Percentiles rank a stretch among this genome's conserved stretches.
phyloP scores from a whole-genome alignment of 495 filamentous ascomycete genomes.

The Trichoderma reesei region DNA sequence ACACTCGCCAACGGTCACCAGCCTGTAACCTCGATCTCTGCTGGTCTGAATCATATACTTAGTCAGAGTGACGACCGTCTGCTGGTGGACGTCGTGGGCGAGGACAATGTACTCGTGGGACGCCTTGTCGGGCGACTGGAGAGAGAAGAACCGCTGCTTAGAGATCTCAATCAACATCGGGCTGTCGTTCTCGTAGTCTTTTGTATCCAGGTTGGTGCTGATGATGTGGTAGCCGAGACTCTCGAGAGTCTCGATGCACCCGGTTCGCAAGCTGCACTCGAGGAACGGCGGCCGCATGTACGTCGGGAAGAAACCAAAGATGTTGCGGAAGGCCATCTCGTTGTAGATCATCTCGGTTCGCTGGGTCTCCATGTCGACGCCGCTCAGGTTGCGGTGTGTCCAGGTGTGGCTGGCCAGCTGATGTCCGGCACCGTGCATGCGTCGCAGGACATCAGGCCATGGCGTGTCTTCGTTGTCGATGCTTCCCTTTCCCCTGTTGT shows the following conservation, averaged over 20 bases:
- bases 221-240: slow-evolving; percentile 53
- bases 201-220: slow-evolving; percentile 58
- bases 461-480: slow-evolving; percentile 37
- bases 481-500: slow-evolving; percentile 40
- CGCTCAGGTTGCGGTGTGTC: slow-evolving; percentile 54
- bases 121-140: slow-evolving; percentile 14
- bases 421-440: slow-evolving; percentile 54
- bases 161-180: slow-evolving; percentile 47
- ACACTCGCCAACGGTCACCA: slow-evolving; percentile 34
- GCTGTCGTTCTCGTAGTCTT: slow-evolving; percentile 51
- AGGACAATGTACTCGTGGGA: slow-evolving; percentile 30
- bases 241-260: slow-evolving; percentile 42
- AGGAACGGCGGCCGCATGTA: slow-evolving; percentile 70
- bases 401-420: slow-evolving; percentile 69
- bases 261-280: slow-evolving; percentile 37
- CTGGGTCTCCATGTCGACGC: slow-evolving; percentile 36
- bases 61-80: slow-evolving; percentile 57
- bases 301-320: slow-evolving; percentile 59
- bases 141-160: slow-evolving; percentile 46
- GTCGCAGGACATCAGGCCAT: slow-evolving; percentile 38
- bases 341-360: slow-evolving; percentile 52
- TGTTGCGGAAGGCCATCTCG: slow-evolving; percentile 60
- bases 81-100: slow-evolving; percentile 55
- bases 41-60: slow-evolving; percentile 47
- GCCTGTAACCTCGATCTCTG: slow-evolving; percentile 38